phyloP scores from a whole-genome alignment of 768 basidiomycete species.

The Cantharellus anzutake region DNA sequence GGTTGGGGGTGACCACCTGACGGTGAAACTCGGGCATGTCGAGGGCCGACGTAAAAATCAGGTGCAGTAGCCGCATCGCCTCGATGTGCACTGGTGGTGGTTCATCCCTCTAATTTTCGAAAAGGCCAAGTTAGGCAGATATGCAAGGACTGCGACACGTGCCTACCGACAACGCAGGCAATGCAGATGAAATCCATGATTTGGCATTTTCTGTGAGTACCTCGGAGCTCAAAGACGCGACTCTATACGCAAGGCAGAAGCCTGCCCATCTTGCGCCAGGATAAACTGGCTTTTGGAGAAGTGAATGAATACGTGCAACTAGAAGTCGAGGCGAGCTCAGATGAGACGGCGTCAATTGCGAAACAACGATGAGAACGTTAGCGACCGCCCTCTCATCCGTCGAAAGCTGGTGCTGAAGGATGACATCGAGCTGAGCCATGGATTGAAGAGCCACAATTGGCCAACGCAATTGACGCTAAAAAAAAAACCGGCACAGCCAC shows the following conservation, averaged over 20 bases:
- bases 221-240: conserved; percentile 34
- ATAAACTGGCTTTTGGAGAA: conserved; percentile 55
- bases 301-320: conserved; percentile 47
- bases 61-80: conserved; percentile 40
- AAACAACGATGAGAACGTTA: conserved; percentile 40
- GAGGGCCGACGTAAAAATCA: conserved; percentile 38
- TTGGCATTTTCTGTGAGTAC: conserved; percentile 53
- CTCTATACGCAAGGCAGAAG: conserved; percentile 51
- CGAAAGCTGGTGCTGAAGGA: conserved; percentile 54
- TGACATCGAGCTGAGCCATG: conserved; percentile 23
- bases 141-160: conserved; percentile 11
- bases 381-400: conserved; percentile 42
- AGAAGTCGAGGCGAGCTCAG: conserved; percentile 56
- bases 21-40: conserved; percentile 66
- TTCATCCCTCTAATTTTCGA: conserved; percentile 41
- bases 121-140: not conserved
- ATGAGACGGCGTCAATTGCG: conserved; percentile 30
- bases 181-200: conserved; percentile 44
- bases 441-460: not conserved
- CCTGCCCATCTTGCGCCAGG: conserved; percentile 66
- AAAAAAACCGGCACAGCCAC: not conserved
- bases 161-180: conserved; percentile 57
- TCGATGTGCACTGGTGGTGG: conserved; percentile 38
- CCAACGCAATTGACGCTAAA: not conserved
- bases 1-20: conserved; percentile 50